These are phyloP conservation scores for Sclerotinia subarctica DNA, from an alignment of 2,329 filamentous ascomycete species.

Conservation along the genomic window DNA sequence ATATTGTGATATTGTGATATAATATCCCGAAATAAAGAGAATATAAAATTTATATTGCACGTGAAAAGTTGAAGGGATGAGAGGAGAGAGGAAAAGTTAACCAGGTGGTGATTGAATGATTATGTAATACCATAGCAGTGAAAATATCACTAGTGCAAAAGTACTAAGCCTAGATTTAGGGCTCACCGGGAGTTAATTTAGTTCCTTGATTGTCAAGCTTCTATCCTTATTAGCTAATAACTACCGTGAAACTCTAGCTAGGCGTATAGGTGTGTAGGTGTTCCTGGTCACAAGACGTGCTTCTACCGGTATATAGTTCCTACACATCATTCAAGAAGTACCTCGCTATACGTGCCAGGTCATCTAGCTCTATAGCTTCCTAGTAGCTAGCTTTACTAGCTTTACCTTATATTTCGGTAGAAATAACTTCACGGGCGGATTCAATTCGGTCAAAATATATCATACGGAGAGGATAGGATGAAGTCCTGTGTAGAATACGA, in stretches of 20 bases:
- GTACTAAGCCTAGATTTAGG: too few species aligned
- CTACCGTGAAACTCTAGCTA: too few species aligned
- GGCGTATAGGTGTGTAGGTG: too few species aligned
- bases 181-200: too few species aligned
- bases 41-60: conserved; percentile 6
- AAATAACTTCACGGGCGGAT: background rate
- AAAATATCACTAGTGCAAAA: too few species aligned
- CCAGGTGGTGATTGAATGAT: background rate
- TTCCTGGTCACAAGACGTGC: too few species aligned
- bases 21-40: background rate
- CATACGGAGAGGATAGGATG: too few species aligned
- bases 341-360: conserved; percentile 5
- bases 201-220: too few species aligned
- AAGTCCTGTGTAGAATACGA: background rate
- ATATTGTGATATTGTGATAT: background rate
- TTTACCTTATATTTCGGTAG: background rate
- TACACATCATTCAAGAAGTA: background rate
- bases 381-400: background rate
- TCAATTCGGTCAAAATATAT: background rate
- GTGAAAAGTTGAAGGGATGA: background rate
- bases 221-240: too few species aligned
- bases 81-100: background rate
- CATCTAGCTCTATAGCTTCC: background rate
- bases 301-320: too few species aligned
- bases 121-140: too few species aligned